Base-by-base conservation (phyloP, 306 rosid species). In the Begonia loranthoides region DNA sequence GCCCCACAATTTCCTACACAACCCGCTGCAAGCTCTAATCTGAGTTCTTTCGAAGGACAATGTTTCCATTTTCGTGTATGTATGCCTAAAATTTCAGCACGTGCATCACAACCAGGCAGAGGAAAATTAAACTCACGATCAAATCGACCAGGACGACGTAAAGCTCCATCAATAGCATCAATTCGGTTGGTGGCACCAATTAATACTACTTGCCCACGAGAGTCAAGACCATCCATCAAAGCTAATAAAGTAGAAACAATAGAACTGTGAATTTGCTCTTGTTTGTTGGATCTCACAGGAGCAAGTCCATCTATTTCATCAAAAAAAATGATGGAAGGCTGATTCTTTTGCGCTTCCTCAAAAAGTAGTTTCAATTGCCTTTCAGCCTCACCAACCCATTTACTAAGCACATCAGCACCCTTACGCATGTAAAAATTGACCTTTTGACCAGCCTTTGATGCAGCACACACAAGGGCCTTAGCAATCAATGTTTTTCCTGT, bases 281-380 rank as follows among this genome's bases (percentile, higher is more conserved):
- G 93, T 73, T 88, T 79, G 71, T 86, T 88, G 54, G 94, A 84
- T 55, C 96, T 69, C 71, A 77, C 92, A 45, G 96, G 96, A 59
- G 94, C 96, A 51, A 88, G 83, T 22, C 96, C 96, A 63, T 88
- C 96, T 39, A 88, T 88, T 70, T 88, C 96, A 69, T 88, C 96
- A 69, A 88, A 88, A 73, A 88, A n/a, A n/a, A n/a, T n/a, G n/a
- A n/a, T n/a, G n/a, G n/a, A n/a, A n/a, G n/a, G n/a, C n/a, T n/a
- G n/a, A 88, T 79, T 84, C 84, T 77, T 75, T 54, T 88, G 82
- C 49, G 96, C 96, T 66, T 79, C 96, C 82, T 88, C 93, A 67
- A 88, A 88, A 59, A 88, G 88, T 45, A 81, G 78, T 67, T 76
- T 88, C 73, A 88, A 59, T 41, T 84, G 94, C 65, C 94, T 79